phyloP scores from a whole-genome alignment of 352 stramenopile species.

The Lagenidium sp. region DNA sequence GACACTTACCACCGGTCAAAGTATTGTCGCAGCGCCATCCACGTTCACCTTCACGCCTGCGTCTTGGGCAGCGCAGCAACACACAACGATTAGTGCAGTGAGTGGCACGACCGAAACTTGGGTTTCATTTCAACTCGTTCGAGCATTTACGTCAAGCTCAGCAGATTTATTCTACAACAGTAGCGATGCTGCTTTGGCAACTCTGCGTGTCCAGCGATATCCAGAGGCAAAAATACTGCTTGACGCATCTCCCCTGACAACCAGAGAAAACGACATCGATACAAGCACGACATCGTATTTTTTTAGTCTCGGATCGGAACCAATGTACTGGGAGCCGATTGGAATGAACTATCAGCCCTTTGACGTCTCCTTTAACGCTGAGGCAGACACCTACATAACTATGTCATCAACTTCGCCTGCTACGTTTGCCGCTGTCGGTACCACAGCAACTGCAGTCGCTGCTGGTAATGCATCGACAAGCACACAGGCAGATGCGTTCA shows the following conservation, averaged over 20 bases:
- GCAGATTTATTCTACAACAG: constrained; percentile 33
- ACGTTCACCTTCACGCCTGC: constrained; percentile 16
- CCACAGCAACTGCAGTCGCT: constrained; percentile 13
- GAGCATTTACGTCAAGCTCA: constrained; percentile 15
- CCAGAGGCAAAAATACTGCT: constrained; percentile 24
- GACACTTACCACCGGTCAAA: not conserved
- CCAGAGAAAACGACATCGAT: constrained; percentile 27
- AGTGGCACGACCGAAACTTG: not conserved
- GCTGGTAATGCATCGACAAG: constrained; percentile 47
- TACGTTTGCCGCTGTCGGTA: constrained; percentile 4
- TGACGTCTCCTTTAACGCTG: constrained; percentile 20
- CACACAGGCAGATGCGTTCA: constrained; percentile 11
- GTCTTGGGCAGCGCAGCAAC: constrained; percentile 18
- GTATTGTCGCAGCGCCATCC: not conserved
- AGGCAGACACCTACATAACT: constrained; percentile 40
- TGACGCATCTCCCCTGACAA: constrained; percentile 20
- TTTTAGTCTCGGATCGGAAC: constrained; percentile 32
- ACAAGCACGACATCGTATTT: constrained; percentile 28
- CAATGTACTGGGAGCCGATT: constrained; percentile 52
- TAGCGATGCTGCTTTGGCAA: constrained; percentile 5
- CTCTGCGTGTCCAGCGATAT: constrained; percentile 34
- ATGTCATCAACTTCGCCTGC: not conserved
- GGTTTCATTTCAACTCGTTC: constrained; percentile 20
- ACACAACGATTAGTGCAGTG: constrained; percentile 18
- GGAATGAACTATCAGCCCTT: constrained; percentile 23